Evolutionary conservation across 2,329 filamentous ascomycete species (phyloP), one percentile per base, ranked within the genome.

Genomic region (Xylaria sp.): DNA sequence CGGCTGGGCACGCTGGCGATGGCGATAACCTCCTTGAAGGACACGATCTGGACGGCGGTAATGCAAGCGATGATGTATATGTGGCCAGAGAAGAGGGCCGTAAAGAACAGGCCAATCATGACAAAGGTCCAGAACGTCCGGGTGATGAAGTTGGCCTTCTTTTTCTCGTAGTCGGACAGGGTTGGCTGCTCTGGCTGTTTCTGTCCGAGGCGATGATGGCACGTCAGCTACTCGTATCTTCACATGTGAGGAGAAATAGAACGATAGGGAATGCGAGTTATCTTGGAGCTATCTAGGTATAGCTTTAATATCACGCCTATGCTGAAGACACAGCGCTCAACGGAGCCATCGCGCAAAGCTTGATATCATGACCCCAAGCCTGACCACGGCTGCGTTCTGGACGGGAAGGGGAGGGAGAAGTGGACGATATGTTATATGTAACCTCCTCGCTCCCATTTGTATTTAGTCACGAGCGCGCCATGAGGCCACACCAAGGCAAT

Each of bases 1-100:
- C 90, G 87, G 72, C 91, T 96, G 49, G 94, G 92, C 7, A 97
- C 91, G 71, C 93, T 96, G 64, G 93, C 90, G 67, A 99, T 97
- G 60, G 93, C 92, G 70, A 99, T 97, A 67, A 99, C 94, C 76
- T 99, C 94, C 79, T 97, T 97, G 85, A 97, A 99, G 52, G 91
- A 97, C 65, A 99, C 84, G 71, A 99, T 93, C 76, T 99, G 94
- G 57, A 99, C 83, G 44, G 89, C 90, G 22, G 94, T 97, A 65
- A 97, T 90, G 70, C 97, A 87, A 66, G 87, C 87, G 71, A 99
- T 91, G 72, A 99, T 90, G 79, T 97, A 99, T 72, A 99, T 92
- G 76, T 99, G 94, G 57, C 94, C 94, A 68, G 92, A 91, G 77
- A 97, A 95, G 74, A 99, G 89, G 61, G 91, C 86, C 52, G 85